phyloP scores from a whole-genome alignment of 2,329 filamentous ascomycete species.

The Sporothrix humicola region DNA sequence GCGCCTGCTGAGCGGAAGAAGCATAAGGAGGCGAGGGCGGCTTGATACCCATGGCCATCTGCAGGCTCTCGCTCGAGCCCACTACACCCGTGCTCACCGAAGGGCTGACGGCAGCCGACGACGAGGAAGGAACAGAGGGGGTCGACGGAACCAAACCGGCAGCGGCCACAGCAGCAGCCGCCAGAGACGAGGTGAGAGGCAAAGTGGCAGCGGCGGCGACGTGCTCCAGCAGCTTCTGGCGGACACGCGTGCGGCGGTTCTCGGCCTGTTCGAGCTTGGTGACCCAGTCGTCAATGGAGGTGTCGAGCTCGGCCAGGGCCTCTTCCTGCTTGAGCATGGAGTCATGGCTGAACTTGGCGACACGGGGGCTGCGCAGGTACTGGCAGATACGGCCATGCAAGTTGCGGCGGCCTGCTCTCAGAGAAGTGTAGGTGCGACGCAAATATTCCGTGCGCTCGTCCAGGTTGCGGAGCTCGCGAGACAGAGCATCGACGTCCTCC shows the following conservation, averaged over 20 bases:
- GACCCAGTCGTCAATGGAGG: conserved; percentile 81
- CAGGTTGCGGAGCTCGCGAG: conserved; percentile 74
- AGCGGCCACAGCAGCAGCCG: conserved; percentile 16
- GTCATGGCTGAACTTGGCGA: conserved; percentile 74
- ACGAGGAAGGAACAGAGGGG: conserved; percentile 18
- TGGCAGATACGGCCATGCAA: conserved; percentile 78
- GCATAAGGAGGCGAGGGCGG: conserved; percentile 40
- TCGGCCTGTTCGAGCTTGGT: conserved; percentile 80
- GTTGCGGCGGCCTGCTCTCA: conserved; percentile 76
- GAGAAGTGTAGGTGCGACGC: conserved; percentile 74
- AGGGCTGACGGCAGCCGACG: background rate
- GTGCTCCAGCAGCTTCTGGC: conserved; percentile 81
- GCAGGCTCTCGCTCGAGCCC: conserved; percentile 50
- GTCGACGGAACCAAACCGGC: conserved; percentile 43
- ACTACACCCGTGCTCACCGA: conserved; percentile 39
- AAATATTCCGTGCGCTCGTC: conserved; percentile 81
- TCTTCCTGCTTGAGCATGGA: conserved; percentile 81
- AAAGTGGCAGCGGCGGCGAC: conserved; percentile 73
- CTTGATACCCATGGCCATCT: conserved; percentile 51
- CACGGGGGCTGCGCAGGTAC: conserved; percentile 73
- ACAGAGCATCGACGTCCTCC: conserved; percentile 68
- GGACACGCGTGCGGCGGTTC: conserved; percentile 74
- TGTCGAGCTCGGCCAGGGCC: conserved; percentile 75
- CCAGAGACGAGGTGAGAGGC: conserved; percentile 35
- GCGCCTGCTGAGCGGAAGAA: background rate